Base-by-base conservation (phyloP, 495 filamentous ascomycete species). In the Penicillium waksmanii region DNA sequence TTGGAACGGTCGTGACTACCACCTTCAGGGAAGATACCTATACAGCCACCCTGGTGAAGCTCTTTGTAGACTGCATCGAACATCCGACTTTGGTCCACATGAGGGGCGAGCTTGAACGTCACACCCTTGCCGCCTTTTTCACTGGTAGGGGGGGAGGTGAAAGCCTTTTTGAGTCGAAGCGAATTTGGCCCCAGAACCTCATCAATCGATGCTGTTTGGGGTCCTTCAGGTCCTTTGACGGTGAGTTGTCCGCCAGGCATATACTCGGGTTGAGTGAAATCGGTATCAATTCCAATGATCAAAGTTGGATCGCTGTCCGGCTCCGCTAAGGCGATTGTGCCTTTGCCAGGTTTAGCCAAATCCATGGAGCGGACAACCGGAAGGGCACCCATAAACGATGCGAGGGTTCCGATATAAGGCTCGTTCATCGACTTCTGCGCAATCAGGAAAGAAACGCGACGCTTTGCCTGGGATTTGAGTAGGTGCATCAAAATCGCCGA, bases 11-110 rank as follows among this genome's bases (percentile, higher is more conserved):
- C 95, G 72, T 98, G 95, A 70, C 92, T 96, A 56, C 95, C 95
- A 59, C 95, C 95, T 75, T 98, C 95, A 3, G 95, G 95, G 71
- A 97, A 98, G 63, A 98, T 96, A 51, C 95, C 95, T 56, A 97
- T 87, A 66, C 92, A 96, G 23, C 92, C 95, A 21, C 93, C 93
- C 9, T 77, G 74, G 58, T 84, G 88, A 17, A 98, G 82, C 11
- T 89, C 82, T 56, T 86, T 80, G 72, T 96, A 97, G 0, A 97
- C 95, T 2, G 91, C 89, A 69, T 96, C 85, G 72, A 97, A 98
- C 46, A 98, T 94, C 58, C 88, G 80, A 13, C 85, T 89, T 72
- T 98, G 95, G 73, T 97, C 90, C 21, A 97, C 91, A 69, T 97
- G 93, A 13, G 94, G 95, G 2, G 94, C 92, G 11, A 89, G 77